Evolutionary conservation across 1,139 yeast species (phyloP).

Genomic region (Sugiyamaella pinicola): DNA sequence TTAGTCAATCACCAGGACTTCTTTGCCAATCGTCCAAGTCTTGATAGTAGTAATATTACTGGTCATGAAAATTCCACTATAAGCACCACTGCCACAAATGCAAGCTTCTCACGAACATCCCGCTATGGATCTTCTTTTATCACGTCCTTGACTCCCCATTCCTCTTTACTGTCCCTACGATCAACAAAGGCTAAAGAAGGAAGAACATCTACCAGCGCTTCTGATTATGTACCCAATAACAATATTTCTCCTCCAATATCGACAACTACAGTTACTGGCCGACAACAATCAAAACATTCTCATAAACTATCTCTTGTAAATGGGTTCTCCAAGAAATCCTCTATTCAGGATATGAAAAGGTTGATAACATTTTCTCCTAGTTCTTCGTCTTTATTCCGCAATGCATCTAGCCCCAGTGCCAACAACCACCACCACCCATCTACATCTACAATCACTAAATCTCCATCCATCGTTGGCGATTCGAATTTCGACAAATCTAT

Average conservation of each 20-base stretch:
- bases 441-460: conserved; percentile 19
- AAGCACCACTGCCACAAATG: background rate
- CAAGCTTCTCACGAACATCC: conserved; percentile 2
- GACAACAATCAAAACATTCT: conserved; percentile 11
- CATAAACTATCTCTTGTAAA: conserved; percentile 22
- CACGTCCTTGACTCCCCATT: conserved; percentile 26
- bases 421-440: conserved; percentile 10
- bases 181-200: conserved; percentile 21
- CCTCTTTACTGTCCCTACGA: conserved; percentile 22
- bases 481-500: conserved; percentile 38
- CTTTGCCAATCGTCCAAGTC: conserved; percentile 27
- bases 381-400: conserved; percentile 20
- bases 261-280: background rate
- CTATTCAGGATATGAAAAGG: conserved; percentile 28
- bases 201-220: background rate
- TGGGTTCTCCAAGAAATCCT: conserved; percentile 23
- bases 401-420: conserved; percentile 8
- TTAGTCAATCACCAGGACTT: conserved; percentile 32
- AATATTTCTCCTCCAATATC: background rate
- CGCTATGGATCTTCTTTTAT: conserved; percentile 28
- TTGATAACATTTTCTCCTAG: conserved; percentile 26
- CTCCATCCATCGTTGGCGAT: conserved; percentile 18
- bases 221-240: background rate
- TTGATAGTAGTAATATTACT: conserved; percentile 21
- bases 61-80: conserved; percentile 1